Percentiles rank a stretch among this genome's conserved stretches.
These are phyloP conservation scores for Ogataea nonfermentans DNA, from an alignment of 805 yeast species.

Conservation along the genomic window DNA sequence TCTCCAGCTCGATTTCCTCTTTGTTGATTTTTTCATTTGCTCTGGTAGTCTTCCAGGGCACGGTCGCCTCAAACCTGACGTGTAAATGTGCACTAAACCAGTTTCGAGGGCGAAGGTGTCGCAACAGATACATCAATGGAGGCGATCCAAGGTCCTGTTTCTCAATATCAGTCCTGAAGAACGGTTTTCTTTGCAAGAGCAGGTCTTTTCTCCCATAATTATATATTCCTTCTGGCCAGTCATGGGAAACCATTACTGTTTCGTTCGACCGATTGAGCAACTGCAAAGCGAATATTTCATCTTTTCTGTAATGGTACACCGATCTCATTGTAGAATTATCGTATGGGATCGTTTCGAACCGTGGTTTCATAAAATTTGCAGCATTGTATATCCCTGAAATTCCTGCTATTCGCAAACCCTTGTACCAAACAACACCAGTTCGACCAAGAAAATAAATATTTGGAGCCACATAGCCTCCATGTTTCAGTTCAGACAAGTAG, in stretches of 20 bases:
- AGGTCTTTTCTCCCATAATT: slow-evolving; percentile 54
- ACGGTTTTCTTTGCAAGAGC: slow-evolving; percentile 61
- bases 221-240: slow-evolving; percentile 88
- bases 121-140: slow-evolving; percentile 53
- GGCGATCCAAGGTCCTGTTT: slow-evolving; percentile 70
- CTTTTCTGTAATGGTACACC: slow-evolving; percentile 71
- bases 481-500: slow-evolving; percentile 65
- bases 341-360: slow-evolving; percentile 50
- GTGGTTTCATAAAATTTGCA: slow-evolving; percentile 43
- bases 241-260: slow-evolving; percentile 76
- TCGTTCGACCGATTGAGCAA: slow-evolving; percentile 31
- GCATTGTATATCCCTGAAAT: slow-evolving; percentile 78
- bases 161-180: slow-evolving; percentile 61
- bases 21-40: slow-evolving; percentile 8
- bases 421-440: slow-evolving; percentile 68
- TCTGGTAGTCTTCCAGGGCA: slow-evolving; percentile 28
- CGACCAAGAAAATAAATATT: slow-evolving; percentile 83
- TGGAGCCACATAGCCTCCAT: slow-evolving; percentile 94
- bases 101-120: slow-evolving; percentile 53
- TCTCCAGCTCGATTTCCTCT: slow-evolving; percentile 12
- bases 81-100: slow-evolving; percentile 95
- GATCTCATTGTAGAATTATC: slow-evolving; percentile 47
- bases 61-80: slow-evolving; percentile 61
- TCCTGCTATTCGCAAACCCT: slow-evolving; percentile 77
- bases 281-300: slow-evolving; percentile 57